Conservation (phyloP, 2,329 filamentous ascomycete species). For the Eurotiales sp. region DNA sequence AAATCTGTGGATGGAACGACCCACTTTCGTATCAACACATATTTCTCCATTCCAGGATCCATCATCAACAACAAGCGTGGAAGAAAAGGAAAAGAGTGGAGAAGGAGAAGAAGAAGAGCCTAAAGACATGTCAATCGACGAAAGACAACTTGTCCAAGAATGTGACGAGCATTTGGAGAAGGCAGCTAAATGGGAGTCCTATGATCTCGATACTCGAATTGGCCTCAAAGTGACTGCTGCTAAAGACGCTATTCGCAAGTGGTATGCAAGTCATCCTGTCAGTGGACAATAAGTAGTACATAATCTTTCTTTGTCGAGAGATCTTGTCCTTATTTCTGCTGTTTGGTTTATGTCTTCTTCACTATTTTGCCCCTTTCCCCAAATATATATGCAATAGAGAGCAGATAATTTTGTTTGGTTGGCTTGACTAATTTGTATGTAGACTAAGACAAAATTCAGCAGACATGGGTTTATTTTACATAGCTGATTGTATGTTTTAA, state of each 20-base stretch:
- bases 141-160: constrained; percentile 44
- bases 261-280: constrained; percentile 32
- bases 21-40: constrained; percentile 35
- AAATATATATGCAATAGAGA: too few relatives aligned
- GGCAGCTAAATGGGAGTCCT: constrained; percentile 58
- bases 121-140: constrained; percentile 21
- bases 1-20: constrained; percentile 68
- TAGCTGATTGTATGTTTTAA: too few relatives aligned
- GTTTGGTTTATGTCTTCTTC: not conserved
- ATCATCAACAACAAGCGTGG: constrained; percentile 20
- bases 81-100: constrained; percentile 24
- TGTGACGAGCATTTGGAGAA: constrained; percentile 56
- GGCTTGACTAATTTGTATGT: too few relatives aligned
- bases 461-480: too few relatives aligned
- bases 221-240: constrained; percentile 48
- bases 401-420: too few relatives aligned
- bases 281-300: not conserved
- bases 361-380: too few relatives aligned
- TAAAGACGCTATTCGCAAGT: constrained; percentile 42
- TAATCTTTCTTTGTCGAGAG: not conserved
- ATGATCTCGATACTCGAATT: constrained; percentile 58
- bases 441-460: too few relatives aligned
- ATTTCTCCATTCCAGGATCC: constrained; percentile 13
- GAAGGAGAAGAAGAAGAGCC: constrained; percentile 19
- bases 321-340: too few relatives aligned